phyloP scores from a whole-genome alignment of 176 grass and related monocot genomes.

The Eragrostis curvula region DNA sequence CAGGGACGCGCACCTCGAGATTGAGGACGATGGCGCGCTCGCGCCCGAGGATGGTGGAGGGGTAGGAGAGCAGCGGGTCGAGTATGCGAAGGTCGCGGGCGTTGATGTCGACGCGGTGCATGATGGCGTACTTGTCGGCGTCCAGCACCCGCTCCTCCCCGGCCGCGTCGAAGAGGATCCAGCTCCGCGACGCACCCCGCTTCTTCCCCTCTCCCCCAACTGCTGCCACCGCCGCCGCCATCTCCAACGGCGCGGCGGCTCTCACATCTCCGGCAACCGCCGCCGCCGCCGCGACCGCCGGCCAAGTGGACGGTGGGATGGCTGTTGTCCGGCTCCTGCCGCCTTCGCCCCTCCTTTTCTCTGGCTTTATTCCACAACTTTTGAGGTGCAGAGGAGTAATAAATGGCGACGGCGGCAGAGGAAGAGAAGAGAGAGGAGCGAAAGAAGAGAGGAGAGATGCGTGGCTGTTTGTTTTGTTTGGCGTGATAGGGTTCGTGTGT shows the following conservation, averaged over 20 bases:
- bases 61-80: conserved; percentile 96
- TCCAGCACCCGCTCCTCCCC: conserved; percentile 85
- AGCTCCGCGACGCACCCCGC: conserved; percentile 73
- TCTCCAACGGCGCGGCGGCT: conserved; percentile 47
- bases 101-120: conserved; percentile 95
- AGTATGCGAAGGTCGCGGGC: conserved; percentile 94
- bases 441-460: neutral
- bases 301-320: conserved; percentile 38
- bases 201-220: conserved; percentile 54
- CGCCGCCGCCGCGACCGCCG: conserved; percentile 14
- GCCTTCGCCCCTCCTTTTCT: neutral
- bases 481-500: conserved; percentile 14
- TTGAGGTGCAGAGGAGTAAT: neutral
- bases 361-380: conserved; percentile 5
- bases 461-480: conserved; percentile 6
- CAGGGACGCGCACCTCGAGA: conserved; percentile 63
- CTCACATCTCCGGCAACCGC: conserved; percentile 69
- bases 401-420: conserved; percentile 28
- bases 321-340: conserved; percentile 10
- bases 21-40: conserved; percentile 98
- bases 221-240: conserved; percentile 51
- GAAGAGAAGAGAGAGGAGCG: neutral
- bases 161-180: conserved; percentile 77
- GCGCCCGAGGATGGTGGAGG: conserved; percentile 92
- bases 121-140: conserved; percentile 96